Evolutionary conservation across 2,329 filamentous ascomycete species (phyloP).

Genomic region (Xylaria multiplex): DNA sequence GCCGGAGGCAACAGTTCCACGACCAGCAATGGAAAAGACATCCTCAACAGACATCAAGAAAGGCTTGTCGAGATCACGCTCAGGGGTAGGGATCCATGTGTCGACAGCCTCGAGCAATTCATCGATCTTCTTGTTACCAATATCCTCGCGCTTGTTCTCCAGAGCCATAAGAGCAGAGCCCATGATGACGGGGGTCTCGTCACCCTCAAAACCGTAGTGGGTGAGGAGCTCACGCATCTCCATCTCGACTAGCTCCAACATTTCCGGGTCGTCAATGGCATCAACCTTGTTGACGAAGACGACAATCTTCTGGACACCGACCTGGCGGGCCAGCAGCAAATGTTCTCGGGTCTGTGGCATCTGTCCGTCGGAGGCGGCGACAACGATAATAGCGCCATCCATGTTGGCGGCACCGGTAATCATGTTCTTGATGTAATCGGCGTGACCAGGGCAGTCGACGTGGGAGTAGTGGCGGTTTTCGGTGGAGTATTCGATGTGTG

Average conservation of each 20-base stretch:
- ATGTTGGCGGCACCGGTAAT: constrained; percentile 99
- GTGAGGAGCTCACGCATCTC: constrained; percentile 98
- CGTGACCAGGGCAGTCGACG: constrained; percentile 99
- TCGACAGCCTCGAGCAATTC: constrained; percentile 91
- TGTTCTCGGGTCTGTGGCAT: constrained; percentile 99
- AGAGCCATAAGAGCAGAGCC: constrained; percentile 96
- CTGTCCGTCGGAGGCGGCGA: constrained; percentile 97
- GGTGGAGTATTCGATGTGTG: constrained; percentile 98
- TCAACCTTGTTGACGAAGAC: constrained; percentile 99
- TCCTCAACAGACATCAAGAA: constrained; percentile 99
- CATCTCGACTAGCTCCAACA: constrained; percentile 99
- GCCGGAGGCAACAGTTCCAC: constrained; percentile 95
- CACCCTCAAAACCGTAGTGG: constrained; percentile 96
- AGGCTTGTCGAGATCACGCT: constrained; percentile 95
- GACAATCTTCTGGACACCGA: constrained; percentile 97
- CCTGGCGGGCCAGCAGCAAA: constrained; percentile 95
- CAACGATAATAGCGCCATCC: constrained; percentile 98
- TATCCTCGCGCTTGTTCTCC: constrained; percentile 85
- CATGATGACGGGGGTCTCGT: constrained; percentile 96
- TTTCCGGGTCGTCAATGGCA: constrained; percentile 95
- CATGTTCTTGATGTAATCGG: constrained; percentile 99
- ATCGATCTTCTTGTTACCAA: constrained; percentile 88
- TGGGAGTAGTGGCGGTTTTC: constrained; percentile 96
- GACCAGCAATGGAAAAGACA: constrained; percentile 88
- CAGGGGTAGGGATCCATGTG: constrained; percentile 93